A percentile compares a stretch with the other conserved stretches of the same genome.
phyloP scores from a whole-genome alignment of 768 basidiomycete species.

The Leccinum arenicola region DNA sequence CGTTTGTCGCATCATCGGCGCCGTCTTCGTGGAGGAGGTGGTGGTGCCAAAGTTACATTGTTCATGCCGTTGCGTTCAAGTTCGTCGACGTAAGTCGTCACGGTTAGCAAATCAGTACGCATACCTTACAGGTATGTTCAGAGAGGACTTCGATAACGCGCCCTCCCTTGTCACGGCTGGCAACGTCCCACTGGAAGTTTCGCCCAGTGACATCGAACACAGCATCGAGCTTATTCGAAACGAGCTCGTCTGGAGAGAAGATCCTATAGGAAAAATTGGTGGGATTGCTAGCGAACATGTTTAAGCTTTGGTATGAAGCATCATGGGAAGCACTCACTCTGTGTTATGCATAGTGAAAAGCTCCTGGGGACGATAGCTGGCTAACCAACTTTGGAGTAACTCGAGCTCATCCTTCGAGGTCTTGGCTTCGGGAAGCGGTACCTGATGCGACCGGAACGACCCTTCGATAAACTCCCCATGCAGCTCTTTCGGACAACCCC shows the following conservation, averaged over 20 bases:
- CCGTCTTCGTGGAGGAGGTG: too few species aligned
- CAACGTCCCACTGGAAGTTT: conserved; percentile 84
- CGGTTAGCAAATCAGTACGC: conserved; percentile 17
- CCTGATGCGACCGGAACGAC: conserved; percentile 85
- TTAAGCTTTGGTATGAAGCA: background rate
- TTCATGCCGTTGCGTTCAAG: too few species aligned
- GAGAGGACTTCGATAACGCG: conserved; percentile 87
- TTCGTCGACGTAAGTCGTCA: too few species aligned
- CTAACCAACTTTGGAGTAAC: conserved; percentile 69
- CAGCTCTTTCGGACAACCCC: conserved; percentile 63
- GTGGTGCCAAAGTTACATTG: too few species aligned
- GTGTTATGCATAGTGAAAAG: conserved; percentile 46
- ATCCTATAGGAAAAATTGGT: conserved; percentile 79
- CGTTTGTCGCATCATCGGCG: too few species aligned
- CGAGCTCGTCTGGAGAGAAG: conserved; percentile 87
- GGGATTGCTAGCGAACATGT: conserved; percentile 54
- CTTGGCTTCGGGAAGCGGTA: conserved; percentile 75
- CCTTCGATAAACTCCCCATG: conserved; percentile 76
- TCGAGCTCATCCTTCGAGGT: conserved; percentile 60
- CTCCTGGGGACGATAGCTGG: conserved; percentile 64
- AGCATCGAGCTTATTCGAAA: conserved; percentile 85
- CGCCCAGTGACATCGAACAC: conserved; percentile 66
- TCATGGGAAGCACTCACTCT: conserved; percentile 35
- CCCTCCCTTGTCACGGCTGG: conserved; percentile 66
- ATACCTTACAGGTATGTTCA: conserved; percentile 86